Conservation (phyloP, 306 rosid species). For the Trichosanthes truncata region DNA sequence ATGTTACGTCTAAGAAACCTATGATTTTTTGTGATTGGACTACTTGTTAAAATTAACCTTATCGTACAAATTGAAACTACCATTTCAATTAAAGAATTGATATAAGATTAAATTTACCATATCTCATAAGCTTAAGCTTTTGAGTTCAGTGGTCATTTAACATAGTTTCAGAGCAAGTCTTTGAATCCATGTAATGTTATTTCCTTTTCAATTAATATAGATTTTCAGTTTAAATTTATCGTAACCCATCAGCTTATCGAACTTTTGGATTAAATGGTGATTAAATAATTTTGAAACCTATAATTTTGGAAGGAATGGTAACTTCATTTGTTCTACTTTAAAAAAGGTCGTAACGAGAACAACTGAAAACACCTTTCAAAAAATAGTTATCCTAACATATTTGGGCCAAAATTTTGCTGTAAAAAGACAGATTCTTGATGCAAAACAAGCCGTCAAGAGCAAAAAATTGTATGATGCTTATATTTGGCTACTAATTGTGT, state of each 20-base stretch:
- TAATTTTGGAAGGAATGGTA: neutral
- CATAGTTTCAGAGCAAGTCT: too few species aligned
- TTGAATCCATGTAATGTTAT: too few species aligned
- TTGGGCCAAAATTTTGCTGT: neutral
- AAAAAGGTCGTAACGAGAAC: neutral
- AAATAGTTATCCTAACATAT: neutral
- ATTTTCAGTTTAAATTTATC: too few species aligned
- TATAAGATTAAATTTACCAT: too few species aligned
- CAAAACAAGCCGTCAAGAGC: neutral
- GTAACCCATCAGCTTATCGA: too few species aligned
- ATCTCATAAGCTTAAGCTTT: too few species aligned
- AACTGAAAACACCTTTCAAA: too few species aligned
- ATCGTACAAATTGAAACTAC: neutral
- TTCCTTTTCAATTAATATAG: too few species aligned
- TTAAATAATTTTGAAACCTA: neutral
- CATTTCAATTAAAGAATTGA: too few species aligned
- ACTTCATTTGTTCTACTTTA: neutral
- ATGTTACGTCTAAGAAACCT: neutral
- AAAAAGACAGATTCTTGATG: neutral
- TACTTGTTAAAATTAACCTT: neutral
- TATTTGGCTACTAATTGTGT: neutral
- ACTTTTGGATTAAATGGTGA: too few species aligned
- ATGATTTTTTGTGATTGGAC: neutral
- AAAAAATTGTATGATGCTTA: neutral
- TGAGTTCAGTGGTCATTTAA: too few species aligned